Percentiles rank a stretch among this genome's conserved stretches.
phyloP scores from a whole-genome alignment of 371 early-diverging fungal genomes.

The Saksenaea oblongispora region DNA sequence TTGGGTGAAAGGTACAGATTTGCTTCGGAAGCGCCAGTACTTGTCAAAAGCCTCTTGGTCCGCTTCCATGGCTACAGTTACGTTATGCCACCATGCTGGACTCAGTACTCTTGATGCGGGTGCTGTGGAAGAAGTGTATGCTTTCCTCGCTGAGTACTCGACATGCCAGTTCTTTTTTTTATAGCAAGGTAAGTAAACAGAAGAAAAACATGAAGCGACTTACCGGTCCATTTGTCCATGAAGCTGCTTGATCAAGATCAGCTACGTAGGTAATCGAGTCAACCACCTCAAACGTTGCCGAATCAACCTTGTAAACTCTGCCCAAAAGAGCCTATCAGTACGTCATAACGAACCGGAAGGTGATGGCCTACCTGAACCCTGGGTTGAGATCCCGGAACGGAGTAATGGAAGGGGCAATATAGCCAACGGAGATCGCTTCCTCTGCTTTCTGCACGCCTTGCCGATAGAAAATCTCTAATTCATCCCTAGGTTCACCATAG shows the following conservation, averaged over 20 bases:
- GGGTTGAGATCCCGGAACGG: slow-evolving; percentile 56
- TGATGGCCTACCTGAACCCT: slow-evolving; percentile 45
- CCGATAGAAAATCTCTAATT: slow-evolving; percentile 53
- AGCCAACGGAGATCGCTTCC: slow-evolving; percentile 52
- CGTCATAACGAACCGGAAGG: not conserved
- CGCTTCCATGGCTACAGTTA: slow-evolving; percentile 51
- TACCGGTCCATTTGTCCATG: slow-evolving; percentile 44
- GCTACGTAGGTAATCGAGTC: slow-evolving; percentile 60
- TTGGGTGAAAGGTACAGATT: slow-evolving; percentile 34
- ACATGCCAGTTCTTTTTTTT: slow-evolving; percentile 54
- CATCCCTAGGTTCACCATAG: slow-evolving; percentile 34
- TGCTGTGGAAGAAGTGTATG: slow-evolving; percentile 37
- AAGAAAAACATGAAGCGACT: slow-evolving; percentile 9
- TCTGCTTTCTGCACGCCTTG: slow-evolving; percentile 32
- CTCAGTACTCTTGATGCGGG: slow-evolving; percentile 28
- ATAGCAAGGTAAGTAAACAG: not conserved
- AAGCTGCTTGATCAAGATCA: slow-evolving; percentile 42
- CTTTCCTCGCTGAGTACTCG: slow-evolving; percentile 59
- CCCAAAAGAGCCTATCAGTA: not conserved
- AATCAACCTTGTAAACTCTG: slow-evolving; percentile 54
- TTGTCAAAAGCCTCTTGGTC: slow-evolving; percentile 38
- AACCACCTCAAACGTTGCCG: slow-evolving; percentile 56
- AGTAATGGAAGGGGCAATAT: slow-evolving; percentile 58
- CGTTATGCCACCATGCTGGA: slow-evolving; percentile 66
- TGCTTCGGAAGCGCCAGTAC: slow-evolving; percentile 45